These are phyloP conservation scores for Colletotrichum tabaci DNA, from an alignment of 2,329 filamentous ascomycete species.

Conservation along the genomic window DNA sequence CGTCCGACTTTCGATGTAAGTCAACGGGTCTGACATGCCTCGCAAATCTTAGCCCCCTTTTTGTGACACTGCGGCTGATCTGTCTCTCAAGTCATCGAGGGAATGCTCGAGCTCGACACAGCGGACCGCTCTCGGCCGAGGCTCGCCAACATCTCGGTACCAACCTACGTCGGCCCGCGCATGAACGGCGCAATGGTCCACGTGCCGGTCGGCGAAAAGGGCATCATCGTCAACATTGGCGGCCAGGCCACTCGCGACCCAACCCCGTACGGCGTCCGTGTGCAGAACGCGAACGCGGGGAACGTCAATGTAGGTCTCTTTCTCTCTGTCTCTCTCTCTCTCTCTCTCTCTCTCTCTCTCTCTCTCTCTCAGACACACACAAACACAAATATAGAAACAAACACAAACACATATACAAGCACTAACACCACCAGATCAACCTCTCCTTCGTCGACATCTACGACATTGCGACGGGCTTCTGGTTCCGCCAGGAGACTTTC, in stretches of 20 bases:
- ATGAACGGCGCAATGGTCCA: conserved; percentile 46
- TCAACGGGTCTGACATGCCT: not conserved
- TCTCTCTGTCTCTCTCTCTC: not conserved
- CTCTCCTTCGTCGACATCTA: conserved; percentile 44
- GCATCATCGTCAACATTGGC: conserved; percentile 42
- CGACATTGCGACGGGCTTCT: conserved; percentile 44
- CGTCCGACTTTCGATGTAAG: conserved; percentile 38
- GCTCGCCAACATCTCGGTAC: conserved; percentile 45
- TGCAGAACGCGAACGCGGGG: conserved; percentile 7
- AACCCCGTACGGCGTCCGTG: conserved; percentile 30
- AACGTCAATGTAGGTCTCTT: conserved; percentile 16
- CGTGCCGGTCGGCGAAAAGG: conserved; percentile 41
- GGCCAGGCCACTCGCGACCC: conserved; percentile 40
- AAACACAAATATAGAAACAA: too few relatives aligned
- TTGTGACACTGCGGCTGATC: too few relatives aligned
- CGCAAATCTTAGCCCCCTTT: not conserved
- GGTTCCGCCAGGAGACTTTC: conserved; percentile 45
- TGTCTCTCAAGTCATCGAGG: conserved; percentile 32
- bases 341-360: too few relatives aligned
- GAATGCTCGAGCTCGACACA: conserved; percentile 43
- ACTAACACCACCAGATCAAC: conserved; percentile 24
- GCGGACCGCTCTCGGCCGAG: conserved; percentile 27
- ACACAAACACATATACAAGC: too few relatives aligned
- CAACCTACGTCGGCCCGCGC: conserved; percentile 42
- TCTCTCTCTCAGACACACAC: too few relatives aligned